phyloP scores from a whole-genome alignment of 768 basidiomycete species.

The Suillus plorans region DNA sequence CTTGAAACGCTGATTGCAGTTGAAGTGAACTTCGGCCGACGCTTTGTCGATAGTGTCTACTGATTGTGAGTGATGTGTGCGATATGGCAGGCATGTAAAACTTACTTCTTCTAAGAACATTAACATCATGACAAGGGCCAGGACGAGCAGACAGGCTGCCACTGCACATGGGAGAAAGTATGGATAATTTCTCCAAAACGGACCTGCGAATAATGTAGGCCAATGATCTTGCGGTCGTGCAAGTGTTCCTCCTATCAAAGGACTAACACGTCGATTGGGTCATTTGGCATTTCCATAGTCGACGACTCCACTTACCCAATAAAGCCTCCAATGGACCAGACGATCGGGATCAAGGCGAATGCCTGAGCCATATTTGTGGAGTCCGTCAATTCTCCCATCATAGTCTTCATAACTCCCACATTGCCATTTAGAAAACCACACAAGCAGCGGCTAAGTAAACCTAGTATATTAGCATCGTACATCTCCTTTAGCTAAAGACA shows the following conservation, averaged over 20 bases:
- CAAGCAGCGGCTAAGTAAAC: conserved; percentile 30
- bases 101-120: conserved; percentile 33
- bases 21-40: background rate
- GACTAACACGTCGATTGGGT: conserved; percentile 42
- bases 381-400: conserved; percentile 62
- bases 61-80: background rate
- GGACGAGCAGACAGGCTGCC: conserved; percentile 16
- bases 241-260: conserved; percentile 58
- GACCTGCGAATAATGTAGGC: conserved; percentile 43
- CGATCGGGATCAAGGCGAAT: conserved; percentile 28
- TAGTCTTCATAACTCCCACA: conserved; percentile 63
- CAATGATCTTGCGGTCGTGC: conserved; percentile 55
- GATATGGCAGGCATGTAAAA: background rate
- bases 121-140: conserved; percentile 17
- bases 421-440: conserved; percentile 41
- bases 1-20: background rate
- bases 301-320: conserved; percentile 29
- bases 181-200: conserved; percentile 36
- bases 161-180: conserved; percentile 37
- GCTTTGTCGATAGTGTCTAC: background rate
- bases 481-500: background rate
- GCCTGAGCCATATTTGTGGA: conserved; percentile 34
- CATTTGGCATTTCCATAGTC: background rate
- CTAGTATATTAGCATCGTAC: background rate
- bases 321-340: conserved; percentile 32